Base-by-base conservation (phyloP, 2,329 filamentous ascomycete species). In the Aspergillus novofumigatus region DNA sequence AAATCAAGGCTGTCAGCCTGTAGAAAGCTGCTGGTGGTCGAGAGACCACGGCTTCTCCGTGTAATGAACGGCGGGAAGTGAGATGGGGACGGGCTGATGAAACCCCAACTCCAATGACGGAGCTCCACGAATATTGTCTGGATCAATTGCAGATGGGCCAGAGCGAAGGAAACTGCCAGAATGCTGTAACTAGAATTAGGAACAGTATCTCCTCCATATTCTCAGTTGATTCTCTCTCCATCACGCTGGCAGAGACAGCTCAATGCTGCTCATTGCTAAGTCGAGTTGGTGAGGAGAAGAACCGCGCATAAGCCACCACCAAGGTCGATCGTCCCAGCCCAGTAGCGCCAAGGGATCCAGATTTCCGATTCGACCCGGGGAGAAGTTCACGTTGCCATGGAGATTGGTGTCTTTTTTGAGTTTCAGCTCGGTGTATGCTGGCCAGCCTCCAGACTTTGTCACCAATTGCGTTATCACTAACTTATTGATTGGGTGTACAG, bases 321-420 rank as follows among this genome's bases (percentile, higher is more conserved):
- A 53, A 28, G 49, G 59, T 56, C 54, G 59, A 63, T 63, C 61
- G 52, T 51, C 52, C 54, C 51, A 50, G 59, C 57, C 61, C 59
- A 50, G 51, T 38, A 38, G 52, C 53, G 56, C 56, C 59, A 56
- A 61, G 59, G 56, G 49, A 54, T 55, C 57, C 56, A 56, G 56
- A 59, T 50, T 47, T 29, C 61, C 62, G 61, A 60, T 62, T 58
- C 51, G 52, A 57, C 58, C 59, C 59, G 61, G 55, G 42, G 41
- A 52, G 44, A 21, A 56, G 45, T 29, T 9, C 41, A 42, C 29
- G 63, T 65, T 65, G 62, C 63, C 57, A 65, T 65, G 63, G 63
- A 21, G 63, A 65, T 57, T 38, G 56, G 53, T 53, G 49, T 35
- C 29, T n/a, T 20, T 45, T 47, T 47, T 47, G 44, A 47, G 44